Percentiles rank a stretch among this genome's conserved stretches.
Conservation (phyloP, 139 green algal genomes). For the Pseudopediastrum boryanum region DNA sequence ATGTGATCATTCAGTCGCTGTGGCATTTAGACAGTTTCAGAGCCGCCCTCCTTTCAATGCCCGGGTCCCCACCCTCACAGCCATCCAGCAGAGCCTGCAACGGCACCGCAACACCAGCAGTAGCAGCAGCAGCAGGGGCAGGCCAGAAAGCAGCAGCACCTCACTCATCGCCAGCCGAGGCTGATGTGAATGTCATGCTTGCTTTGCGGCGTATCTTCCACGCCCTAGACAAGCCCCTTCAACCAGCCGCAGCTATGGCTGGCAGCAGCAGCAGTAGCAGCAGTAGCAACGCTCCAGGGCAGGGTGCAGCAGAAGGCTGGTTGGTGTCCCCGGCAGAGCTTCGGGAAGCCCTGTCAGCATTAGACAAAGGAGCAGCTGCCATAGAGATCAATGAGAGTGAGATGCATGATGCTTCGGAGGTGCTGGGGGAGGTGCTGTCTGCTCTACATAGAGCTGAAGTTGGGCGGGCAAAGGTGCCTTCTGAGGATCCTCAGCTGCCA, state of each 20-base stretch:
- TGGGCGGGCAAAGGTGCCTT: slow-evolving; percentile 4
- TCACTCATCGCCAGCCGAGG: not conserved
- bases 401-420: slow-evolving; percentile 87
- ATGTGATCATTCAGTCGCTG: slow-evolving; percentile 75
- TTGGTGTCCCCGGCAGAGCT: slow-evolving; percentile 64
- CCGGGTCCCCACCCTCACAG: not conserved
- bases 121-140: not conserved
- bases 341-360: slow-evolving; percentile 70
- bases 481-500: slow-evolving; percentile 61
- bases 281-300: not conserved
- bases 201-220: slow-evolving; percentile 60
- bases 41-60: slow-evolving; percentile 46
- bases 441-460: slow-evolving; percentile 68
- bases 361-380: slow-evolving; percentile 41
- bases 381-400: slow-evolving; percentile 62
- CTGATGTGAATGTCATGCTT: slow-evolving; percentile 51
- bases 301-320: slow-evolving; percentile 1
- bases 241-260: not conserved
- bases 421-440: slow-evolving; percentile 75
- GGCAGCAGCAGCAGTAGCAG: not conserved
- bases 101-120: not conserved
- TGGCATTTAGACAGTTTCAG: slow-evolving; percentile 72
- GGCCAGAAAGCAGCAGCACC: not conserved
- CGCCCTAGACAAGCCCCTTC: slow-evolving; percentile 38
- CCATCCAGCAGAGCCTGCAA: not conserved